Evolutionary conservation across 2,329 filamentous ascomycete species (phyloP).

Genomic region (Colletotrichum liaoningense): DNA sequence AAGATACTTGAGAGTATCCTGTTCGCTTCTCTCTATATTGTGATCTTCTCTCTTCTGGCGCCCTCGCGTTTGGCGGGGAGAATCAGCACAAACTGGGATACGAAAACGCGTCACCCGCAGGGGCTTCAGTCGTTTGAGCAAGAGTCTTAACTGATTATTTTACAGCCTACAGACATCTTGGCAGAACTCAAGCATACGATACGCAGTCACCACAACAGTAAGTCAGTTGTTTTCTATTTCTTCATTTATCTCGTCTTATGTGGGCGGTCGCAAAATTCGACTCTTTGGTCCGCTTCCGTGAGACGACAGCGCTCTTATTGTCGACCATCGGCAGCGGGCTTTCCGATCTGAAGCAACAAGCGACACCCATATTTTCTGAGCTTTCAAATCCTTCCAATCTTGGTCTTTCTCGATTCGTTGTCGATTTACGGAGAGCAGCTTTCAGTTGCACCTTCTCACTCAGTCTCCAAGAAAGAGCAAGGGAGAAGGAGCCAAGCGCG

Average conservation of each 20-base stretch:
- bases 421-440: accelerated
- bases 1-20: background rate
- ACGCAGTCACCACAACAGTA: background rate
- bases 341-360: too few relatives aligned
- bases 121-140: background rate
- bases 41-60: background rate
- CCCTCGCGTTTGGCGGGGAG: background rate
- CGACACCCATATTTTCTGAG: background rate
- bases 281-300: background rate
- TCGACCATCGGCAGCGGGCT: too few relatives aligned
- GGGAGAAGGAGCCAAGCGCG: background rate
- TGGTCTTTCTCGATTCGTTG: accelerated
- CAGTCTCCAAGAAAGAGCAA: background rate
- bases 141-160: background rate
- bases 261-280: accelerated
- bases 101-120: background rate
- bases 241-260: background rate
- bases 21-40: background rate
- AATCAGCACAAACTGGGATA: background rate
- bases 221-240: background rate
- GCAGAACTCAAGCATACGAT: background rate
- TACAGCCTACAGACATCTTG: background rate
- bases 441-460: background rate
- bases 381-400: accelerated
- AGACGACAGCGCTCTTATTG: too few relatives aligned